Conservation (phyloP, 768 basidiomycete species). For the Dioszegia hungarica region DNA sequence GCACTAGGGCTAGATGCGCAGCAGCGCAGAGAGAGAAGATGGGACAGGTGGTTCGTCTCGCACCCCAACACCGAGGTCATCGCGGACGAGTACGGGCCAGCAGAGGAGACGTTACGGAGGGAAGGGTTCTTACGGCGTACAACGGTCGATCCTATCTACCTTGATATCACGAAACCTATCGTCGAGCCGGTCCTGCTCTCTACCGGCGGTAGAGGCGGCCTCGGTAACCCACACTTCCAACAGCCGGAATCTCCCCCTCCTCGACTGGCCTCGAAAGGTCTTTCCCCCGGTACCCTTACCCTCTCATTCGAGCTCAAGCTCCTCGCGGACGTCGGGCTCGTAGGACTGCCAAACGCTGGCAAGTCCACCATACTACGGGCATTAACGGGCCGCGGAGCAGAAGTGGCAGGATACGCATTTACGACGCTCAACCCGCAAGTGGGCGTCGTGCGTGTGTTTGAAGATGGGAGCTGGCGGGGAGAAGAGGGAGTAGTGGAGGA, state of each 20-base stretch:
- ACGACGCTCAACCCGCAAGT: conserved; percentile 93
- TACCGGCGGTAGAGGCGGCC: conserved; percentile 70
- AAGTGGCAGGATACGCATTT: conserved; percentile 86
- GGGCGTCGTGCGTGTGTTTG: conserved; percentile 77
- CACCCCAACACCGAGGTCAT: conserved; percentile 59
- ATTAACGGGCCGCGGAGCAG: conserved; percentile 76
- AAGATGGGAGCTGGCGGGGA: conserved; percentile 60
- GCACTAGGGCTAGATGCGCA: conserved; percentile 55
- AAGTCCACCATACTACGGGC: conserved; percentile 83
- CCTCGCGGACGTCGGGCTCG: conserved; percentile 88
- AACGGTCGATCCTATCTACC: conserved; percentile 23
- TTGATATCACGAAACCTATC: conserved; percentile 32
- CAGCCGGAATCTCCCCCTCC: conserved; percentile 62
- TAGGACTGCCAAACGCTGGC: conserved; percentile 93
- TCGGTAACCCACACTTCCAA: conserved; percentile 81
- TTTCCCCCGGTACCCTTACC: conserved; percentile 53
- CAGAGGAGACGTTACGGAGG: conserved; percentile 27
- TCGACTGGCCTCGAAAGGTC: conserved; percentile 60
- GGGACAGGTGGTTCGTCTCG: conserved; percentile 31
- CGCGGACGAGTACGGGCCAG: conserved; percentile 28
- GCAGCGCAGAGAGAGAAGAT: conserved; percentile 26
- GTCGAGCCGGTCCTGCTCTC: conserved; percentile 56
- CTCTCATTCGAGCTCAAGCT: conserved; percentile 89
- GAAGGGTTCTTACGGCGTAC: conserved; percentile 24
- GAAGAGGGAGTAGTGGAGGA: conserved; percentile 38